These are phyloP conservation scores for Eucalyptus pumila DNA, from an alignment of 345 rosid species.

Conservation along the genomic window DNA sequence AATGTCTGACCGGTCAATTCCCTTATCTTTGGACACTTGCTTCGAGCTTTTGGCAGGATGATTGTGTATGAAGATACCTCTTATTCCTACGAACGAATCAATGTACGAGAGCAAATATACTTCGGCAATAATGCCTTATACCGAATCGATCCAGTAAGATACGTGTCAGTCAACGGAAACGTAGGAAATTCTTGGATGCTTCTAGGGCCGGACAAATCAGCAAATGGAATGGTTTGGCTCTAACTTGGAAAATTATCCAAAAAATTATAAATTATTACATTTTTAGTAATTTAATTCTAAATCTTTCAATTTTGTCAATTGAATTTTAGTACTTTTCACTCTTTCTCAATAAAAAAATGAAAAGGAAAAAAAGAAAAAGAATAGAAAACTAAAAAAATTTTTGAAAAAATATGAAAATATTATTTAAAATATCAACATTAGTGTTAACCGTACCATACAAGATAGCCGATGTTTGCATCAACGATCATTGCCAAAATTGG, in stretches of 20 bases:
- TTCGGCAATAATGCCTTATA: background rate
- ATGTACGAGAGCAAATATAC: background rate
- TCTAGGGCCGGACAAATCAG: background rate
- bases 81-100: background rate
- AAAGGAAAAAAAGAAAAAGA: rapidly evolving
- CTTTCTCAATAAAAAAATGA: rapidly evolving
- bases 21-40: background rate
- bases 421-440: rapidly evolving
- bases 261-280: too few relatives aligned
- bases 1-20: background rate
- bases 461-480: rapidly evolving
- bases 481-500: rapidly evolving
- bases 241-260: background rate
- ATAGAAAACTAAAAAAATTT: rapidly evolving
- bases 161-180: background rate
- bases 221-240: background rate
- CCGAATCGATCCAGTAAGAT: background rate
- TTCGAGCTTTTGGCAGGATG: background rate
- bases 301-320: rapidly evolving
- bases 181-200: background rate
- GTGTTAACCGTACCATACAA: rapidly evolving
- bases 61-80: background rate
- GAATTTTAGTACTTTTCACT: rapidly evolving
- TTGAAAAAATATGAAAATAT: too few relatives aligned
- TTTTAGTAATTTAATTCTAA: rapidly evolving